Evolutionary conservation across 495 filamentous ascomycete genomes (phyloP).

Genomic region (Aspergillus steynii): DNA sequence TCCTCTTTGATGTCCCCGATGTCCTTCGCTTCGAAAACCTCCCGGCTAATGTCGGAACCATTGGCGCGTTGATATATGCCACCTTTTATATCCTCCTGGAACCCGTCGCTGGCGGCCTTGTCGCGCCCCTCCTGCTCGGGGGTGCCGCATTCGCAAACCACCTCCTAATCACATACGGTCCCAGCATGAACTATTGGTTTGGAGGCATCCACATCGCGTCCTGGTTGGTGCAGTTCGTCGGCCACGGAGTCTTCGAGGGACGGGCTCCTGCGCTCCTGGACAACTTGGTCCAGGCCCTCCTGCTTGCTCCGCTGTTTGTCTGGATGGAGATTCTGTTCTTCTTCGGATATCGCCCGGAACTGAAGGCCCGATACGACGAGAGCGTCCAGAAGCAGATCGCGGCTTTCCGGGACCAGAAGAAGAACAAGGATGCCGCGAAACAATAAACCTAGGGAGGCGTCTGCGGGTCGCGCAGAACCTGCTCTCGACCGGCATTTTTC

Average conservation of each 20-base stretch:
- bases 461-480: neutral
- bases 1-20: slow-evolving; percentile 68
- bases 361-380: slow-evolving; percentile 76
- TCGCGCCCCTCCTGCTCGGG: slow-evolving; percentile 71
- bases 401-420: slow-evolving; percentile 40
- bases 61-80: slow-evolving; percentile 69
- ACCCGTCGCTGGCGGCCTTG: slow-evolving; percentile 77
- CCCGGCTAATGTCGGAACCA: slow-evolving; percentile 76
- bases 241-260: slow-evolving; percentile 87
- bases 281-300: slow-evolving; percentile 85
- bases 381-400: slow-evolving; percentile 65
- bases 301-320: slow-evolving; percentile 97
- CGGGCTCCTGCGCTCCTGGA: slow-evolving; percentile 86
- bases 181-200: slow-evolving; percentile 68
- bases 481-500: neutral
- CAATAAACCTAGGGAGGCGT: slow-evolving; percentile 11
- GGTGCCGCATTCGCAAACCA: slow-evolving; percentile 74
- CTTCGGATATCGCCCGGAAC: slow-evolving; percentile 84
- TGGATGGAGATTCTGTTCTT: slow-evolving; percentile 94
- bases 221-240: slow-evolving; percentile 89
- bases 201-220: slow-evolving; percentile 65
- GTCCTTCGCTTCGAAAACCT: slow-evolving; percentile 72
- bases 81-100: slow-evolving; percentile 89
- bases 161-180: slow-evolving; percentile 64
- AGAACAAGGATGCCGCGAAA: slow-evolving; percentile 19